Percentiles rank a stretch among this genome's conserved stretches.
phyloP scores from a whole-genome alignment of 371 early-diverging fungal species.

The Mortierella sp. region DNA sequence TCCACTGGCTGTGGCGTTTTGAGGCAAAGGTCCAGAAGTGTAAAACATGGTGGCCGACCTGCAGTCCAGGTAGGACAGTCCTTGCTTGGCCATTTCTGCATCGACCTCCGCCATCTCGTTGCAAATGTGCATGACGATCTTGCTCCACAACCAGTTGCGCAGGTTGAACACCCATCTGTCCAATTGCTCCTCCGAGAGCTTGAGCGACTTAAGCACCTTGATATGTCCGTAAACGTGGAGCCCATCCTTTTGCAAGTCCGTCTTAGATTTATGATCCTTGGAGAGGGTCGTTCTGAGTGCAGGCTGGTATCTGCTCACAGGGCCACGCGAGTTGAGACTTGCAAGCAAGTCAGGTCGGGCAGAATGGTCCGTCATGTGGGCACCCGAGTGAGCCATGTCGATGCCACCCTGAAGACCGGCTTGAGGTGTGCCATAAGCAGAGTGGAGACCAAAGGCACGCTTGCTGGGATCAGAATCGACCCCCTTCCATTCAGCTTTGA shows the following conservation, averaged over 20 bases:
- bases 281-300: conserved; percentile 58
- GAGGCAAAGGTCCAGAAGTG: conserved; percentile 40
- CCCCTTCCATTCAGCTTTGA: conserved; percentile 46
- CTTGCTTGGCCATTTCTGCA: conserved; percentile 36
- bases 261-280: conserved; percentile 58
- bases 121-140: conserved; percentile 36
- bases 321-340: conserved; percentile 40
- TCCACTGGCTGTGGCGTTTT: conserved; percentile 30
- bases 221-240: conserved; percentile 40
- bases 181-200: conserved; percentile 52
- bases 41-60: conserved; percentile 58
- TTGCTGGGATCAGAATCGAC: conserved; percentile 39
- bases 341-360: conserved; percentile 37
- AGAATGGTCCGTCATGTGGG: conserved; percentile 17
- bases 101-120: conserved; percentile 55
- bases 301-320: conserved; percentile 46
- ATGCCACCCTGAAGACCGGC: conserved; percentile 27
- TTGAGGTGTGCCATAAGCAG: conserved; percentile 33
- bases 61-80: conserved; percentile 54
- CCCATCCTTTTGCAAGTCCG: conserved; percentile 57
- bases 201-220: conserved; percentile 56
- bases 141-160: conserved; percentile 57
- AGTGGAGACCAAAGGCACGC: conserved; percentile 44
- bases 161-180: conserved; percentile 56
- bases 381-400: conserved; percentile 26